Evolutionary conservation across 345 rosid genomes (phyloP), one percentile per base, ranked within the genome.

Genomic region (Syzygium aqueum): DNA sequence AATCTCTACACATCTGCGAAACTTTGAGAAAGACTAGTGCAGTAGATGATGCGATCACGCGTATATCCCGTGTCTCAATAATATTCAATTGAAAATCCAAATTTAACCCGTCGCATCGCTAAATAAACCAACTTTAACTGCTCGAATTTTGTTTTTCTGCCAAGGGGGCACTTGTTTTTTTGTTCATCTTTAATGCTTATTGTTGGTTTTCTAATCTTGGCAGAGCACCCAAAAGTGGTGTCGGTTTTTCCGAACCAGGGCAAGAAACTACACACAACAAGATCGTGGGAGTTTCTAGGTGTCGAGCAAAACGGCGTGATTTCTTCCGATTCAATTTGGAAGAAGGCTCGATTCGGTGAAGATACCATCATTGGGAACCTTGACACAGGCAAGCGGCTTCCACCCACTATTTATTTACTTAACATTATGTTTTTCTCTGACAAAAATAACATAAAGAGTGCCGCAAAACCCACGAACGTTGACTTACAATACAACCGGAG

Each of bases 221-320:
- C 88, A 97, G 99, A 88, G 89, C 96, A 96, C 88, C 98, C 99
- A 6, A 91, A 90, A 9, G 99, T 95, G 33, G 93, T 94, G 53
- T 97, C 99, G 25, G 94, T 95, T 28, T 96, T 95, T 92, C 85
- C 87, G 91, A 95, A 94, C 94, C 85, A 87, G 90, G 98, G 90
- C 40, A 94, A 90, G 77, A 93, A 95, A 85, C 90, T 97, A 28
- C 98, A 96, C 92, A 97, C 99, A 13, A 97, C 97, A 49, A 94
- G 95, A 59, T 96, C 99, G 67, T 97, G 99, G 99, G 96, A 95
- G n/a, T 97, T 96, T 87, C 90, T 97, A 84, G 93, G 94, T 21
- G 90, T 94, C 28, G 98, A 96, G 88, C 91, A 89, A 5, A 63
- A 91, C 84, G 95, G 95, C 37, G 83, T 57, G 1, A 51, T 90